Conservation (phyloP, 2,329 filamentous ascomycete genomes). For the Cordyceps fumosorosea region DNA sequence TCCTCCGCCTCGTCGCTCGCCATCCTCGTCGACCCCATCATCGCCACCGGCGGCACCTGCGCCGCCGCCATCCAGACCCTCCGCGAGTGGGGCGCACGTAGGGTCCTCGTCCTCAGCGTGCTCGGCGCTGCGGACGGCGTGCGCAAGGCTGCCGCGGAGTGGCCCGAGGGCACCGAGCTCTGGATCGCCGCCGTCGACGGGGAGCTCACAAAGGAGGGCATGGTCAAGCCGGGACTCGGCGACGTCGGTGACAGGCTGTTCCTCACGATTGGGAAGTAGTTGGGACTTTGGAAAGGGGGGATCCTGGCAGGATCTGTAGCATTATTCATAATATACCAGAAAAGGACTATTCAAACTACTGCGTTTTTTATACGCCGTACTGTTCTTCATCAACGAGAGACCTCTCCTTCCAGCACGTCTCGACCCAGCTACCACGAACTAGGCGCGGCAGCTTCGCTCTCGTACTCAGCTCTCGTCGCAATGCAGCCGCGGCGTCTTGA, state of each 20-base stretch:
- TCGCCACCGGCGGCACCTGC: constrained; percentile 87
- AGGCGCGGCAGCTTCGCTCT: constrained; percentile 56
- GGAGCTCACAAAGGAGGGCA: constrained; percentile 68
- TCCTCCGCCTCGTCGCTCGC: constrained; percentile 53
- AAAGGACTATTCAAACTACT: neutral
- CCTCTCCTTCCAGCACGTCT: constrained; percentile 70
- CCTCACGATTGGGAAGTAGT: constrained; percentile 76
- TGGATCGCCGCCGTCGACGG: constrained; percentile 78
- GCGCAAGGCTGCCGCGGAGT: constrained; percentile 52
- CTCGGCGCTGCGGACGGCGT: constrained; percentile 70
- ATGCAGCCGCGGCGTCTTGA: constrained; percentile 29
- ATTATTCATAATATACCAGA: neutral
- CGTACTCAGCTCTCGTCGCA: constrained; percentile 40
- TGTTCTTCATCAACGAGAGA: constrained; percentile 76
- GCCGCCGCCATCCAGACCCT: constrained; percentile 85
- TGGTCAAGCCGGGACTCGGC: constrained; percentile 85
- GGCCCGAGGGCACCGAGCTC: constrained; percentile 70
- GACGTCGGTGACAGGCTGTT: constrained; percentile 89
- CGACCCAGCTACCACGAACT: constrained; percentile 66
- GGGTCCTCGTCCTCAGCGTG: constrained; percentile 69
- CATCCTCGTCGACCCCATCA: constrained; percentile 84
- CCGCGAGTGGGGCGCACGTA: constrained; percentile 83
- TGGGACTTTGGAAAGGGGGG: too few species aligned
- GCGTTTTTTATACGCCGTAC: constrained; percentile 28
- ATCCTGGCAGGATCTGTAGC: neutral